Conservation (phyloP, 345 rosid species). For the Erodium maritimum region DNA sequence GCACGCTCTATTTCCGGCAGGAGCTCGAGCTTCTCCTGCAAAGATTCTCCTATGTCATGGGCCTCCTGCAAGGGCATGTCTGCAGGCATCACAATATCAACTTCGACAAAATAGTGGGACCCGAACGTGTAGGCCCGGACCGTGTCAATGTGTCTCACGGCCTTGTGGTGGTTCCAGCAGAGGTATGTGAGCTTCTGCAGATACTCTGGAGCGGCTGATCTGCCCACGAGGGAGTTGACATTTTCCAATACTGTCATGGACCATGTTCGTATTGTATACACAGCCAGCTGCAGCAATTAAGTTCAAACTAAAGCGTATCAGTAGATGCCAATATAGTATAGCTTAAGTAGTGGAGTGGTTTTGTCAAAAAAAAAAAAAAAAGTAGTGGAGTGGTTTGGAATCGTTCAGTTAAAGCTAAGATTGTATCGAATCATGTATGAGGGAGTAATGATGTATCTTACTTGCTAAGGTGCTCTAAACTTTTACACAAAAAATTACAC, state of each 20-base stretch:
- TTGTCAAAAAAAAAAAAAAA: neutral
- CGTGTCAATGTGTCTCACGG: conserved; percentile 81
- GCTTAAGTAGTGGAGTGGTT: neutral
- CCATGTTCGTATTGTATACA: conserved; percentile 97
- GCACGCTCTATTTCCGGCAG: conserved; percentile 88
- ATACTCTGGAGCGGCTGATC: conserved; percentile 75
- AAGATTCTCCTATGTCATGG: conserved; percentile 80
- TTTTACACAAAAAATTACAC: too few relatives aligned
- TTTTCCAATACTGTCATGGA: conserved; percentile 91
- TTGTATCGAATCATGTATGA: too few relatives aligned
- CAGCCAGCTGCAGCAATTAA: conserved; percentile 54
- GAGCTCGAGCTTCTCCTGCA: conserved; percentile 88
- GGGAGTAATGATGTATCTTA: too few relatives aligned
- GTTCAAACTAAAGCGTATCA: neutral
- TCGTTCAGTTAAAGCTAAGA: too few relatives aligned
- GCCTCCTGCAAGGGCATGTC: conserved; percentile 84
- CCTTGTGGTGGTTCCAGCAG: conserved; percentile 93
- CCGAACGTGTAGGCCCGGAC: conserved; percentile 98
- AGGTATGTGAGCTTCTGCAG: conserved; percentile 89
- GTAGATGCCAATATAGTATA: neutral
- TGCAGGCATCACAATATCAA: conserved; percentile 85
- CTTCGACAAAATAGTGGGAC: conserved; percentile 94
- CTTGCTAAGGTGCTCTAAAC: too few relatives aligned
- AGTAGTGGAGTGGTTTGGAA: too few relatives aligned
- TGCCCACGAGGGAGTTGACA: conserved; percentile 84